Evolutionary conservation across 2,329 filamentous ascomycete species (phyloP).

Genomic region (Xylariales sp.): DNA sequence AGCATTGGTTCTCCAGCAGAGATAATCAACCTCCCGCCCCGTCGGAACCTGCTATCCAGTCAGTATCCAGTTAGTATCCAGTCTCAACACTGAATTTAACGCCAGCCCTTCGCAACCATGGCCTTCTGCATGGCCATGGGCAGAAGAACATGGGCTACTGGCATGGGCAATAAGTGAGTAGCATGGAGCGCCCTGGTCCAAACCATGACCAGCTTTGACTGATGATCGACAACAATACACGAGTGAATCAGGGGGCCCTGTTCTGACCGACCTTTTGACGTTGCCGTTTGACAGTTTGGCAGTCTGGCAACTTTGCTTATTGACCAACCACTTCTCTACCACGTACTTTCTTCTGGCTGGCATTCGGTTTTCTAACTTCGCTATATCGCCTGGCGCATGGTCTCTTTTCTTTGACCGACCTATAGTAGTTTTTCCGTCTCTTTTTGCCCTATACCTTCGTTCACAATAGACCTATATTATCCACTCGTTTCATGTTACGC

Average conservation of each 20-base stretch:
- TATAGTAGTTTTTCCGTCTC: background rate
- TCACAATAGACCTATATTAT: conserved; percentile 19
- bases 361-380: conserved; percentile 10
- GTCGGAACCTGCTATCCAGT: too few relatives aligned
- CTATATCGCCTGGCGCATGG: conserved; percentile 34
- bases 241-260: conserved; percentile 17
- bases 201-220: conserved; percentile 18
- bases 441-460: conserved; percentile 30
- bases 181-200: background rate
- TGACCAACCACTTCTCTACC: conserved; percentile 36
- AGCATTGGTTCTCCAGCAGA: background rate
- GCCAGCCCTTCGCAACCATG: conserved; percentile 13
- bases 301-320: conserved; percentile 40
- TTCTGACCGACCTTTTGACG: conserved; percentile 9
- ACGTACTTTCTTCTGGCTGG: conserved; percentile 5
- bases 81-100: conserved; percentile 1
- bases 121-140: background rate
- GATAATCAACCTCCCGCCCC: too few relatives aligned
- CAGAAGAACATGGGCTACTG: background rate
- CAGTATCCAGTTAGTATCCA: background rate
- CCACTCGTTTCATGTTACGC: conserved; percentile 36
- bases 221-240: conserved; percentile 13
- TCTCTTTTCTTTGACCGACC: conserved; percentile 31
- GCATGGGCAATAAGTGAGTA: conserved; percentile 19
- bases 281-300: background rate